Evolutionary conservation across 495 filamentous ascomycete genomes (phyloP), one percentile per base, ranked within the genome.

Genomic region (Talaromyces wortmannii): DNA sequence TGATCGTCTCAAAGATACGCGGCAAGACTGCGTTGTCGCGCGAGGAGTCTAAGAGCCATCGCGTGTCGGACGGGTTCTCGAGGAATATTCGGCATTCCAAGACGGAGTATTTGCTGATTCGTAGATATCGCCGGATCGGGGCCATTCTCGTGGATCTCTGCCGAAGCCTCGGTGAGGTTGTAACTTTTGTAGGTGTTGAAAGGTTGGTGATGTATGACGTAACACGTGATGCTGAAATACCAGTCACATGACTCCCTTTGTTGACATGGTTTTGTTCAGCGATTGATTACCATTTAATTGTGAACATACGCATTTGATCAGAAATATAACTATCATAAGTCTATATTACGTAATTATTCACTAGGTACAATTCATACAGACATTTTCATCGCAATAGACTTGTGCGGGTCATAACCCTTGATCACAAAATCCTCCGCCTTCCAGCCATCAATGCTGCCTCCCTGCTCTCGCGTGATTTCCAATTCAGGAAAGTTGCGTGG

Each of bases 371-470:
- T 2, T 40, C 36, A 96, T 32, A 97, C 91, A 63, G 87, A 91
- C 94, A 97, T 97, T 72, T 97, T 96, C 94, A 97, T 97, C 43
- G 88, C 78, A 67, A 97, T 95, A 7, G 75, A 79, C 76, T 90
- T 90, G 64, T 95, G 90, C 55, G 95, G 92, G 33, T 89, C 81
- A 69, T 98, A 98, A 23, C 88, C 91, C 63, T 86, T 81, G 5
- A 98, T 81, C 57, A 86, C 83, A 64, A 98, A 92, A 50, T 98
- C 92, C 60, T 96, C 92, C 4, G 81, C 77, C 67, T 80, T 84
- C 88, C 91, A 95, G 6, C 89, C 89, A 66, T 97, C 94, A 55
- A 85, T 67, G 29, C 79, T 86, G 0, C 86, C 83, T 3, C 80
- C 81, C 40, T 78, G 78, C 48, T 86, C 80, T 56, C 83, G 74